phyloP scores from a whole-genome alignment of 768 basidiomycete species.

The Suillus spraguei region DNA sequence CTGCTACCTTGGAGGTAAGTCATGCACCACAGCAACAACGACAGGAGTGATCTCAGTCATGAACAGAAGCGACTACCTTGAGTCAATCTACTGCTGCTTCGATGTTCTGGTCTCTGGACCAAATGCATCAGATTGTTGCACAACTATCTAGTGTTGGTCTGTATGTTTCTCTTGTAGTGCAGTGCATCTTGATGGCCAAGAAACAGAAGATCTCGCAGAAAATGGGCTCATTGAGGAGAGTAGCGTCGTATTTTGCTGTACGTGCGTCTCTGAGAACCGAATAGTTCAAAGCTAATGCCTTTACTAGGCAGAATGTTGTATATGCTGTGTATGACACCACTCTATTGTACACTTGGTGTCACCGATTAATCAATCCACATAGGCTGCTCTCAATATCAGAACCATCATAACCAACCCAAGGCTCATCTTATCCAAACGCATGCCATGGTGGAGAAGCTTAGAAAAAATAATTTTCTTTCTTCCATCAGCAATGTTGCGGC shows the following conservation, averaged over 20 bases:
- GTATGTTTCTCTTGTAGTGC: not conserved
- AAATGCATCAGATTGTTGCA: too few relatives aligned
- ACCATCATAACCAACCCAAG: not conserved
- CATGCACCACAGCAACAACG: too few relatives aligned
- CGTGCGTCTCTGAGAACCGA: too few relatives aligned
- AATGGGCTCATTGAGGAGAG: too few relatives aligned
- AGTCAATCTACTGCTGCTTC: too few relatives aligned
- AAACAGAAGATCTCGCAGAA: too few relatives aligned
- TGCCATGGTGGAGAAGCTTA: not conserved
- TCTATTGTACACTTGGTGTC: too few relatives aligned
- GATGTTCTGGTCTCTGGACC: too few relatives aligned
- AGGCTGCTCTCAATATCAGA: constrained; percentile 3
- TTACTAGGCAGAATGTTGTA: not conserved
- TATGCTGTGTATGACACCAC: not conserved
- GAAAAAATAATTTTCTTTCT: not conserved
- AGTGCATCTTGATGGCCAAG: too few relatives aligned
- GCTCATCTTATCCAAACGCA: not conserved
- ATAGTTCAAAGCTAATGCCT: not conserved
- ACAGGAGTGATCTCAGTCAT: not conserved
- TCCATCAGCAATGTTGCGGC: not conserved
- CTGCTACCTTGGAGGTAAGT: too few relatives aligned
- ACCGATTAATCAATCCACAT: not conserved
- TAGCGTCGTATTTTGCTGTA: too few relatives aligned
- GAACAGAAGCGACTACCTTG: not conserved
- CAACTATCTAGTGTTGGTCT: too few relatives aligned